These are phyloP conservation scores for Phyllosticta citrichinensis DNA, from an alignment of 2,329 filamentous ascomycete species.

Conservation along the genomic window DNA sequence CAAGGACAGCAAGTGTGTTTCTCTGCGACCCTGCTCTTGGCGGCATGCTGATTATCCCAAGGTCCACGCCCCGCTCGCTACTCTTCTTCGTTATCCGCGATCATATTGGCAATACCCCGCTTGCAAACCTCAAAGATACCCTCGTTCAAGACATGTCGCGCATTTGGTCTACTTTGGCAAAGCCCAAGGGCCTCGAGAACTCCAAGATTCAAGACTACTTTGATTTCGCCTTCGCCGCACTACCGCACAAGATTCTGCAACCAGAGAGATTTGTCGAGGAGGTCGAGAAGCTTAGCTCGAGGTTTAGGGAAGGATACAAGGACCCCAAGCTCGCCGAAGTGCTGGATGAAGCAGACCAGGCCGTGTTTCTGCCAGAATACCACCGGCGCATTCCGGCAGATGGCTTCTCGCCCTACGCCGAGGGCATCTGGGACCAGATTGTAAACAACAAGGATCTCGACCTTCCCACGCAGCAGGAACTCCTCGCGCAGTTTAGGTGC, in stretches of 20 bases:
- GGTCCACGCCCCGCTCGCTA: slow-evolving; percentile 77
- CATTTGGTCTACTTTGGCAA: slow-evolving; percentile 88
- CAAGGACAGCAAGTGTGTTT: slow-evolving; percentile 77
- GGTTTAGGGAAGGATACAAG: slow-evolving; percentile 75
- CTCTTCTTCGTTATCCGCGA: slow-evolving; percentile 99
- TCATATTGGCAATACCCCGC: slow-evolving; percentile 83
- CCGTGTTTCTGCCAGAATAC: slow-evolving; percentile 86
- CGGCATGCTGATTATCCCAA: slow-evolving; percentile 25
- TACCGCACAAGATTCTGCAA: slow-evolving; percentile 94
- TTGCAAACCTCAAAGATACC: slow-evolving; percentile 82
- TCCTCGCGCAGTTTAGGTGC: slow-evolving; percentile 92
- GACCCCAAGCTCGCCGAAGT: slow-evolving; percentile 52
- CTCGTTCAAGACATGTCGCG: slow-evolving; percentile 81
- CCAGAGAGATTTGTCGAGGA: slow-evolving; percentile 81
- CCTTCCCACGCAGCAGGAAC: slow-evolving; percentile 89
- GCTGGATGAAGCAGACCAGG: slow-evolving; percentile 62
- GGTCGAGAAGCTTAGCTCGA: slow-evolving; percentile 65
- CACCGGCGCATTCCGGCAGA: slow-evolving; percentile 93
- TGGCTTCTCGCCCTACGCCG: slow-evolving; percentile 88
- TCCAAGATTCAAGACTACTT: slow-evolving; percentile 95
- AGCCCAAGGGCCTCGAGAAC: slow-evolving; percentile 77
- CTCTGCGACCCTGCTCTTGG: slow-evolving; percentile 1
- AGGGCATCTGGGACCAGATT: slow-evolving; percentile 96
- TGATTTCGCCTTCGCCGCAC: slow-evolving; percentile 90
- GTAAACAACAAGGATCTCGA: slow-evolving; percentile 98